These are phyloP conservation scores for Debaryomyces subglobosus DNA, from an alignment of 1,139 yeast genomes.

Conservation along the genomic window DNA sequence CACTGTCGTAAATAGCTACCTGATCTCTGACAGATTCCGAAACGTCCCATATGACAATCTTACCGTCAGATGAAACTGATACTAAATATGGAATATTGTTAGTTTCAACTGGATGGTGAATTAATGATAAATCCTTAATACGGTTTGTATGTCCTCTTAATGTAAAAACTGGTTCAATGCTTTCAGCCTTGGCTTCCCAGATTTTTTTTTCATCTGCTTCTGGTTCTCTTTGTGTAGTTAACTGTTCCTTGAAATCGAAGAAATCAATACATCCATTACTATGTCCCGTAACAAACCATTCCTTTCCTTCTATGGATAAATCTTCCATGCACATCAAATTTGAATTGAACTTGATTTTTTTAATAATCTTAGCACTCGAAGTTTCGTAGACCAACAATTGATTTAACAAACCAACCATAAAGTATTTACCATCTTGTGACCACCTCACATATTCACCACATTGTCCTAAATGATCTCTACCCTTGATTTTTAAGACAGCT, in stretches of 20 bases:
- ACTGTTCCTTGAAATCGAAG: conserved; percentile 36
- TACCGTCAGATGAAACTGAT: conserved; percentile 92
- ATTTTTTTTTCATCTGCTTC: conserved; percentile 28
- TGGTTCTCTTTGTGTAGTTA: conserved; percentile 21
- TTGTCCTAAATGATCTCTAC: conserved; percentile 65
- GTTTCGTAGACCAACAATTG: conserved; percentile 70
- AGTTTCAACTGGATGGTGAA: conserved; percentile 42
- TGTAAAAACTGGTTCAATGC: conserved; percentile 52
- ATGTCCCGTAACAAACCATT: conserved; percentile 69
- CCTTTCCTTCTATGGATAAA: conserved; percentile 43
- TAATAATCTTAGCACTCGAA: conserved; percentile 59
- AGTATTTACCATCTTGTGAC: conserved; percentile 63
- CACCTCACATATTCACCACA: conserved; percentile 69
- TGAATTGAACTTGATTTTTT: conserved; percentile 51
- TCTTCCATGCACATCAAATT: conserved; percentile 73
- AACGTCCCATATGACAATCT: conserved; percentile 88
- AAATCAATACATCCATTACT: conserved; percentile 75
- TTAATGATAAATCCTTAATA: conserved; percentile 73
- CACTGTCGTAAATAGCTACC: conserved; percentile 86
- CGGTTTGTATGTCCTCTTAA: conserved; percentile 83
- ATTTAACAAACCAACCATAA: conserved; percentile 73
- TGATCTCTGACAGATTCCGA: conserved; percentile 57
- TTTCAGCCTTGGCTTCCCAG: conserved; percentile 33
- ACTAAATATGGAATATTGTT: conserved; percentile 54
- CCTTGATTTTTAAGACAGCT: conserved; percentile 73